Evolutionary conservation across 2,329 filamentous ascomycete species (phyloP), one percentile per base, ranked within the genome.

Genomic region (Aspergillus sergii): DNA sequence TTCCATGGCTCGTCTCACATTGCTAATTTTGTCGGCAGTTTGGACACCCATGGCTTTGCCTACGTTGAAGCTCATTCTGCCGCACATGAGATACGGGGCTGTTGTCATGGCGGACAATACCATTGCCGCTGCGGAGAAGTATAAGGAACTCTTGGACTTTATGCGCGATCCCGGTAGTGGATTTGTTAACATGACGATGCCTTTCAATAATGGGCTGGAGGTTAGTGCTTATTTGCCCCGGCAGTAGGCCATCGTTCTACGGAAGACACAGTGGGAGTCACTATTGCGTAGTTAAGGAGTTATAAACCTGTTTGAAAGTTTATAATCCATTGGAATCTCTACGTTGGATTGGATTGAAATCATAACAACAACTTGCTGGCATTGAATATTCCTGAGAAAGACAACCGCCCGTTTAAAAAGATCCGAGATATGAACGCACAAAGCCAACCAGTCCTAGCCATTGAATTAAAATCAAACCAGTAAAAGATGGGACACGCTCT

Each of bases 121-220:
- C 0, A 71, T 76, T 10, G 66, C 68, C 0, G 68, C 68, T 3
- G 72, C 69, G 0, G 60, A 69, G 19, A 70, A 71, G 1, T 82
- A 81, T 63, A 71, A 73, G 41, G 84, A 88, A 1, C 69, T 87
- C 2, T 64, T 84, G 21, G 76, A 68, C 0, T 83, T 83, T 64
- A 61, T 88, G n/a, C 64, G 79, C 7, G 75, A 79, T 11, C 76
- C 82, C 0, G 69, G 71, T 3, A 86, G 81, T 66, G 81, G 82
- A 0, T 89, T 87, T 68, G 80, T 75, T 60, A 82, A 74, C 46
- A 73, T 82, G 60, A 84, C 82, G 0, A 66, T 84, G 4, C 84
- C 84, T 1, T 86, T 80, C 65, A 74, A 70, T 1, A 80, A 80
- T 41, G 83, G 84, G 0, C 73, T 86, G 50, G 80, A 82, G 64